A percentile compares a stretch with the other conserved stretches of the same genome.
These are phyloP conservation scores for Phytophthora pseudosyringae DNA, from an alignment of 352 stramenopile genomes.

Conservation along the genomic window DNA sequence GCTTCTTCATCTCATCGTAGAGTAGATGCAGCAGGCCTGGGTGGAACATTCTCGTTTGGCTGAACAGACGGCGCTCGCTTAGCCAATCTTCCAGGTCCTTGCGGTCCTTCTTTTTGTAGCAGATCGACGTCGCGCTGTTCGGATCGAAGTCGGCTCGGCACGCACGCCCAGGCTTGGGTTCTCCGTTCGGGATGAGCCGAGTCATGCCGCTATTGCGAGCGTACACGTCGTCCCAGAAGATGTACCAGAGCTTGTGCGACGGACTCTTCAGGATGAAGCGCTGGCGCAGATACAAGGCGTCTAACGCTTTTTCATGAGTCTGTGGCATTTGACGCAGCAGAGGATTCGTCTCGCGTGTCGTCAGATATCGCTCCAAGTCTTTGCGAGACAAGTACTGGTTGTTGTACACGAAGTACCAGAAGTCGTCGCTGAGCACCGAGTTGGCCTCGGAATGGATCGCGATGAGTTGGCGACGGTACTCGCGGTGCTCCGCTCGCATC, in stretches of 20 bases:
- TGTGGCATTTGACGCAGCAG: conserved; percentile 10
- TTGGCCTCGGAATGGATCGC: conserved; percentile 31
- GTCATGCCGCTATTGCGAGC: conserved; percentile 45
- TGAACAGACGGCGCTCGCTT: conserved; percentile 8
- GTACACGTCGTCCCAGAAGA: conserved; percentile 60
- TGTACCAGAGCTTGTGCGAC: conserved; percentile 43
- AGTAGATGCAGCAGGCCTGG: conserved; percentile 18
- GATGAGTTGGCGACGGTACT: conserved; percentile 23
- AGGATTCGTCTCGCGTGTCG: conserved; percentile 13
- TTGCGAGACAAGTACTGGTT: conserved; percentile 26
- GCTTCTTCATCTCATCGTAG: conserved; percentile 22
- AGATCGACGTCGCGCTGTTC: conserved; percentile 23
- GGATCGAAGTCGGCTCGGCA: conserved; percentile 23
- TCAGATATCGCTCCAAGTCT: conserved; percentile 32
- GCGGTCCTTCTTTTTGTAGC: conserved; percentile 19
- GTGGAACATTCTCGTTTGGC: conserved; percentile 20
- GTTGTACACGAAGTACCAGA: conserved; percentile 59
- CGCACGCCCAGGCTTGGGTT: conserved; percentile 9
- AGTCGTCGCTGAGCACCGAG: conserved; percentile 40
- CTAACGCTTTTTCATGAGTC: conserved; percentile 6
- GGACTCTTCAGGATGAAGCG: conserved; percentile 40
- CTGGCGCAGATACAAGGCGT: conserved; percentile 25
- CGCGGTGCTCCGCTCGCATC: conserved; percentile 32
- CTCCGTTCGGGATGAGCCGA: conserved; percentile 14
- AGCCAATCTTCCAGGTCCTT: conserved; percentile 16